Percentiles rank a stretch among this genome's conserved stretches.
Evolutionary conservation across 2,329 filamentous ascomycete genomes (phyloP).

Genomic region (Cadophora gregata): DNA sequence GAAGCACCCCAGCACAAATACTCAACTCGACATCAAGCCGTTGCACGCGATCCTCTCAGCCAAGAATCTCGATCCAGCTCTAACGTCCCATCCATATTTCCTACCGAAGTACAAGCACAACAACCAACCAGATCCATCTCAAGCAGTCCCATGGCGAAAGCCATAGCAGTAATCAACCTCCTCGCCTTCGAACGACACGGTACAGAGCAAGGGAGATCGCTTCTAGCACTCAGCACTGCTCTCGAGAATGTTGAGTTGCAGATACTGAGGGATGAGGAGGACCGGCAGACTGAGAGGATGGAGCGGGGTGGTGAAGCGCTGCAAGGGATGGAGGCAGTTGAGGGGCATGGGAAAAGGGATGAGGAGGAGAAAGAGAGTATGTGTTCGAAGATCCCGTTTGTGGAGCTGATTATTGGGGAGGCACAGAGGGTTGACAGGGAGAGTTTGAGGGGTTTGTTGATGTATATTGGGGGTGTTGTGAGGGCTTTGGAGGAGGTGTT

Average conservation of each 20-base stretch:
- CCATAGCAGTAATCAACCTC: background rate
- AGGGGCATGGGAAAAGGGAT: background rate
- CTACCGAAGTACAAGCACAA: background rate
- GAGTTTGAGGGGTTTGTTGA: background rate
- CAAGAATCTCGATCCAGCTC: background rate
- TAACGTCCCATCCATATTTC: background rate
- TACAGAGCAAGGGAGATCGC: background rate
- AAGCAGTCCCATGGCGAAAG: background rate
- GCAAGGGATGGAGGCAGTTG: no score
- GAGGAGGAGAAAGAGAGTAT: background rate
- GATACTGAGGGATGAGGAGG: background rate
- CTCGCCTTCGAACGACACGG: background rate
- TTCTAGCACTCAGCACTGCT: background rate
- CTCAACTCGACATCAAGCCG: background rate
- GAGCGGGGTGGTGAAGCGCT: no score
- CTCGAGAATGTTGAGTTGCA: background rate
- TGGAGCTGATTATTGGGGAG: slow-evolving; percentile 9
- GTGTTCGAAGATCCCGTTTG: slow-evolving; percentile 7
- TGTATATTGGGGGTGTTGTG: background rate
- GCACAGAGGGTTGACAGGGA: background rate
- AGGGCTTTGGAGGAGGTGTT: slow-evolving; percentile 1
- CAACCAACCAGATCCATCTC: no score
- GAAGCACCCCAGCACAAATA: background rate
- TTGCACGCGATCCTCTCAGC: background rate
- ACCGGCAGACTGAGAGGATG: no score